These are phyloP conservation scores for Lunasporangiospora selenospora DNA, from an alignment of 192 early-diverging fungal genomes.

Conservation along the genomic window DNA sequence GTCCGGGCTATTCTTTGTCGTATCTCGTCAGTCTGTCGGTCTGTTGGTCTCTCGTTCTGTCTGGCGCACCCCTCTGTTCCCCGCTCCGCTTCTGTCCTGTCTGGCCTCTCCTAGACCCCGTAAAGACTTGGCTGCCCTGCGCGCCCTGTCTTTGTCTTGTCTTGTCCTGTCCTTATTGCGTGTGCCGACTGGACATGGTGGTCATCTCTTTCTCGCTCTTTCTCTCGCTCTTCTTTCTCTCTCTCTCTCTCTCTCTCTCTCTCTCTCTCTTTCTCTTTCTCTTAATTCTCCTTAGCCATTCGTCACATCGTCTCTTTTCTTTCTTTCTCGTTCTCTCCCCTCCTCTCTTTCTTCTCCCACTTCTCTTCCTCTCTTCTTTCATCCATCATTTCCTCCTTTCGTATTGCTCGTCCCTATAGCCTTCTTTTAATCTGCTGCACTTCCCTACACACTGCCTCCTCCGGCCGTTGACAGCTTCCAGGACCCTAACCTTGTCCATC, in stretches of 20 bases:
- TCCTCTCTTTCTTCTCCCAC: background rate
- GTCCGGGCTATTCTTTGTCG: background rate
- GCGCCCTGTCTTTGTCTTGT: background rate
- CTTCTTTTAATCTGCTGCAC: background rate
- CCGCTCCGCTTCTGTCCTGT: background rate
- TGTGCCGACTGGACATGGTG: background rate
- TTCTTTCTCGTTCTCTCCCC: background rate
- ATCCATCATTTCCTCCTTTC: background rate
- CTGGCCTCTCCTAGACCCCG: no score
- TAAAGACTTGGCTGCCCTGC: background rate
- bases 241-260: background rate
- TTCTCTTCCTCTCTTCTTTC: background rate
- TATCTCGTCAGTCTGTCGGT: background rate
- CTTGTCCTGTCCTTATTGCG: background rate
- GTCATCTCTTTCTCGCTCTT: background rate
- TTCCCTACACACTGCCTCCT: background rate
- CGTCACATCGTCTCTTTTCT: background rate
- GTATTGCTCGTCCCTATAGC: background rate
- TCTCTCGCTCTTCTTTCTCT: background rate
- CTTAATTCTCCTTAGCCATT: background rate
- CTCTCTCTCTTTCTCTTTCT: background rate
- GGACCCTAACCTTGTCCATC: no score
- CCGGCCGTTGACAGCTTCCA: no score
- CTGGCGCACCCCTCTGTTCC: background rate
- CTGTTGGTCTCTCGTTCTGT: background rate